Evolutionary conservation across 306 rosid genomes (phyloP), one percentile per base, ranked within the genome.

Genomic region (Albizia julibrissin): DNA sequence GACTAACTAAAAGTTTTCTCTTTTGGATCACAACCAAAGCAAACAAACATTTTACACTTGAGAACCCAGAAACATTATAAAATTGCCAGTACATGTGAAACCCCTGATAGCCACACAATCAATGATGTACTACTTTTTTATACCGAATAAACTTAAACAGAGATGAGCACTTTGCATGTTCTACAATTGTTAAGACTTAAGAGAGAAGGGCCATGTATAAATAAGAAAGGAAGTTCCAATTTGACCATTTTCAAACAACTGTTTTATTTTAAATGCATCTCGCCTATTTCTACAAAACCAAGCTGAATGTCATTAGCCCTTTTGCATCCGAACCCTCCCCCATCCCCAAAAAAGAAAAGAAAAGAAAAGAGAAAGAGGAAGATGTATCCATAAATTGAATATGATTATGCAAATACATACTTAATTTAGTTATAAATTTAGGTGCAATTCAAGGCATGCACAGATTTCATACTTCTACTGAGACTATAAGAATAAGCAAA

Each of bases 21-120:
- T 37, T 56, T 67, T 15, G 33, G 80, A 67, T 70, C 50, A 29
- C 62, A 42, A 19, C 39, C 68, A 46, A 74, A 67, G 78, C 39
- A 58, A 19, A 61, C 67, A 24, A 61, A 19, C 79, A 79, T 22
- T 75, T 58, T 15, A 42, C 37, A 21, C 16, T 21, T n/a, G 13
- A 75, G 69, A 42, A 46, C 72, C 64, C 54, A 13, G 65, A 80
- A 66, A 43, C 3, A 22, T 46, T 31, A 24, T 44, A 6, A 42
- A 67, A 14, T 33, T 75, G 58, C 40, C 33, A 34, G 69, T 6
- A 29, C 58, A 12, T 1, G 58, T 39, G 56, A 67, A 76, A 66
- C 22, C 24, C 72, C 21, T 12, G 49, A 37, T 77, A 69, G 40
- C 29, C 52, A 16, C 71, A 76, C 42, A 64, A 64, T 66, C 24